A percentile compares a stretch with the other conserved stretches of the same genome.
Conservation (phyloP, 2,329 filamentous ascomycete genomes). For the Neophaeococcomyces mojaviensis region DNA sequence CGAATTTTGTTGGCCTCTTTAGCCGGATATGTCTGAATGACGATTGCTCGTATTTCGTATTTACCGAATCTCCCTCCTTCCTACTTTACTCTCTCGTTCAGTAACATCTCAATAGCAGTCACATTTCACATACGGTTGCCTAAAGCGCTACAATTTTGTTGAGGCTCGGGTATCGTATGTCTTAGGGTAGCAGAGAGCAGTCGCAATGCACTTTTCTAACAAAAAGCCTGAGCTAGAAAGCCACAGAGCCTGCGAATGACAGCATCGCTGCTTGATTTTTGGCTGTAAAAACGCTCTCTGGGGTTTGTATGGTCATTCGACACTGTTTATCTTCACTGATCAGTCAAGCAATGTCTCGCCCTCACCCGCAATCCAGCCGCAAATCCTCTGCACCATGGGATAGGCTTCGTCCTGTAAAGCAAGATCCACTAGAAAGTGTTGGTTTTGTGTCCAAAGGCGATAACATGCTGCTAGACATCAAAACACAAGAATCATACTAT, state of each 20-base stretch:
- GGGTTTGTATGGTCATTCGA: too few relatives aligned
- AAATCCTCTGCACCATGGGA: constrained; percentile 44
- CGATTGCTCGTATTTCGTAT: constrained; percentile 7
- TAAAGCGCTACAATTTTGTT: too few relatives aligned
- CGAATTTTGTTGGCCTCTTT: too few relatives aligned
- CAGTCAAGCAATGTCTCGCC: constrained; percentile 25
- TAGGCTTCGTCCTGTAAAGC: constrained; percentile 63
- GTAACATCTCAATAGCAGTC: constrained; percentile 22
- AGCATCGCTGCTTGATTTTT: too few relatives aligned
- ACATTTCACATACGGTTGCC: constrained; percentile 1
- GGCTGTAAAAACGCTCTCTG: too few relatives aligned
- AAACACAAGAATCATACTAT: constrained; percentile 78
- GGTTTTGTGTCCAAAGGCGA: constrained; percentile 90
- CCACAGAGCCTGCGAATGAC: too few relatives aligned
- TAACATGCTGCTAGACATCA: constrained; percentile 65
- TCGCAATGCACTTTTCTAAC: background rate
- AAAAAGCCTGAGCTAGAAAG: background rate
- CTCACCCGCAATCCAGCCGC: constrained; percentile 13
- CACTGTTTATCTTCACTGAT: constrained; percentile 2
- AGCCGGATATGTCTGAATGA: too few relatives aligned
- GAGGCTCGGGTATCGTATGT: too few relatives aligned
- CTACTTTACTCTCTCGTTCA: constrained; percentile 12
- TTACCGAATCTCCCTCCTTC: constrained; percentile 21
- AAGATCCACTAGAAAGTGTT: constrained; percentile 71
- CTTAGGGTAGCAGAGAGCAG: too few relatives aligned